These are phyloP conservation scores for Trypethelium eluteriae DNA, from an alignment of 495 filamentous ascomycete genomes.

Conservation along the genomic window DNA sequence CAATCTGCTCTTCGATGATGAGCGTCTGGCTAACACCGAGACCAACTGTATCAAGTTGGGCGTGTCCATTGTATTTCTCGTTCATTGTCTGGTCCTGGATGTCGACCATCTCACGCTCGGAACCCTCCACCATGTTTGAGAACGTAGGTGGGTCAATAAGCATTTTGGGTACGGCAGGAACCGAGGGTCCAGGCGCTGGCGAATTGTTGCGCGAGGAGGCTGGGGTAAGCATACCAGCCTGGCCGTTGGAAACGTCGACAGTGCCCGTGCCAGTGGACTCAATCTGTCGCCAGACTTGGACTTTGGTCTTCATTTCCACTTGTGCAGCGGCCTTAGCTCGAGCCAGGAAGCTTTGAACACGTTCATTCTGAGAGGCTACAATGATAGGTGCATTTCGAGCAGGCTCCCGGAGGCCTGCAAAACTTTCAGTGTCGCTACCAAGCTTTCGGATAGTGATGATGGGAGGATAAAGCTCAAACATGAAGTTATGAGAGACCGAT, in stretches of 20 bases:
- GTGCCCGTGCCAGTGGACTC: conserved; percentile 32
- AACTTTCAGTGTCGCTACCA: conserved; percentile 30
- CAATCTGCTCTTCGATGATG: conserved; percentile 69
- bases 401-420: conserved; percentile 46
- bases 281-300: conserved; percentile 70
- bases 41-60: conserved; percentile 54
- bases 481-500: conserved; percentile 51
- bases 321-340: conserved; percentile 57
- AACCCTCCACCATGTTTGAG: conserved; percentile 54
- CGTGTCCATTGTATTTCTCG: conserved; percentile 66
- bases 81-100: conserved; percentile 66
- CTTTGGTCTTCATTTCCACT: conserved; percentile 61
- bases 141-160: conserved; percentile 69
- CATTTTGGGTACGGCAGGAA: conserved; percentile 44
- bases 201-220: conserved; percentile 51
- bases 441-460: conserved; percentile 82
- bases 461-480: conserved; percentile 78
- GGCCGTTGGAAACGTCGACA: conserved; percentile 24
- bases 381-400: conserved; percentile 48
- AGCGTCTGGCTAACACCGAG: conserved; percentile 61
- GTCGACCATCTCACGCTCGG: conserved; percentile 62
- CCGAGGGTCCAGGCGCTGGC: conserved; percentile 33
- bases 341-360: conserved; percentile 65
- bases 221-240: conserved; percentile 50
- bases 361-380: conserved; percentile 59